Conservation (phyloP, 768 basidiomycete genomes). For the Suillus brevipes region DNA sequence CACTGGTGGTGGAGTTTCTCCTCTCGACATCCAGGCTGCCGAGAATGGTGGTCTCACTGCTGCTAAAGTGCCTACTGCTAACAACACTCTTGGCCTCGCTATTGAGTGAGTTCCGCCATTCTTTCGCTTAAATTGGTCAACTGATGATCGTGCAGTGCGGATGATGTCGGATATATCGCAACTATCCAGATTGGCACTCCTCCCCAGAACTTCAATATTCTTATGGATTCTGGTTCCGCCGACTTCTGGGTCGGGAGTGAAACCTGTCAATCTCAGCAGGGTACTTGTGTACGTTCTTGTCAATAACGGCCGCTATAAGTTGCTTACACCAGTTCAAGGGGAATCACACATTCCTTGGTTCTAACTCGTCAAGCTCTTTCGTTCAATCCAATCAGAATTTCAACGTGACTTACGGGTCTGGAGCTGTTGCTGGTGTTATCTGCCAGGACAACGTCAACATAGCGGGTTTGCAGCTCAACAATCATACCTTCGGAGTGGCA, state of each 20-base stretch:
- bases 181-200: slow-evolving; percentile 69
- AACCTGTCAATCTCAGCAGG: slow-evolving; percentile 45
- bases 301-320: neutral
- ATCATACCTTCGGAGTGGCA: slow-evolving; percentile 71
- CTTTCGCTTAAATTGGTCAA: slow-evolving; percentile 3
- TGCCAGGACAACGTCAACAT: slow-evolving; percentile 62
- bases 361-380: slow-evolving; percentile 63
- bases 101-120: slow-evolving; percentile 54
- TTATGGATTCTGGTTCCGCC: slow-evolving; percentile 73
- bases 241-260: slow-evolving; percentile 68
- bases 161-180: slow-evolving; percentile 60
- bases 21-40: slow-evolving; percentile 38
- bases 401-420: slow-evolving; percentile 68
- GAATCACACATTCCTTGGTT: slow-evolving; percentile 66
- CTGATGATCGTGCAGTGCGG: slow-evolving; percentile 31
- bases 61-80: slow-evolving; percentile 41
- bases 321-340: slow-evolving; percentile 41
- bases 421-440: slow-evolving; percentile 63
- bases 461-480: slow-evolving; percentile 57
- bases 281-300: slow-evolving; percentile 39
- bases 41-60: slow-evolving; percentile 40
- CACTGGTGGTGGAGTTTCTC: slow-evolving; percentile 33
- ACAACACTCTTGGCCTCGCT: slow-evolving; percentile 63
- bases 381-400: slow-evolving; percentile 50
- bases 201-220: slow-evolving; percentile 50